Evolutionary conservation across 1,139 yeast genomes (phyloP), one percentile per base, ranked within the genome.

Genomic region (Saccharomycopsis hybrid): DNA sequence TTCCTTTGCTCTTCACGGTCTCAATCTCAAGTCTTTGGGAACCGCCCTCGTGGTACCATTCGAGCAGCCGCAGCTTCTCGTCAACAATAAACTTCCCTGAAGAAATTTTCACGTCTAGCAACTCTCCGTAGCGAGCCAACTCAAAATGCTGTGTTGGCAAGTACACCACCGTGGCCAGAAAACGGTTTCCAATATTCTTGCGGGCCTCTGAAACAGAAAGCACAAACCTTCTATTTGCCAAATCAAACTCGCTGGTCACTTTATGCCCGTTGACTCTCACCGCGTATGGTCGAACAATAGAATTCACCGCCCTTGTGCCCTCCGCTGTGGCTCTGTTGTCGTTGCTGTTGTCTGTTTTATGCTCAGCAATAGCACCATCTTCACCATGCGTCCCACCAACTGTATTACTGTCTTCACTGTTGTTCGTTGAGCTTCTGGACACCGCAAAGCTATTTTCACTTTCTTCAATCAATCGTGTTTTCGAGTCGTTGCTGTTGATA

Each of bases 251-350:
- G 9, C 82, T 74, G 1, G 63, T 62, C 28, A 65, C 62, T 3
- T 74, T 64, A 0, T 58, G 57, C 0, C 96, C 96, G 44, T 69
- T 69, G 0, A 82, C 72, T 2, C 82, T 77, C 3, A 78, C 63
- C 1, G 85, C 79, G 57, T 73, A 85, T 1, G 96, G 96, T 47
- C 96, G 71, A 27, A 85, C 68, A 2, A 84, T 74, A 0, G 95
- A 87, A 51, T 75, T 74, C 2, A 76, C 72, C 0, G 90, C 94
- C 48, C 96, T 69, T 1, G 80, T 75, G 1, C 94, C 94, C 54
- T 75, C 77, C 2, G 76, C 45, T 3, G 53, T 72, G 1, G 76
- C 40, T 5, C 28, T 9, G 4, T 46, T 36, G 27, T n/a, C 33
- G 2, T n/a, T 7, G 24, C 9, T 8, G 24, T 11, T 13, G 24